Evolutionary conservation across 805 yeast species (phyloP).

Genomic region (Barnettozyma salicaria): DNA sequence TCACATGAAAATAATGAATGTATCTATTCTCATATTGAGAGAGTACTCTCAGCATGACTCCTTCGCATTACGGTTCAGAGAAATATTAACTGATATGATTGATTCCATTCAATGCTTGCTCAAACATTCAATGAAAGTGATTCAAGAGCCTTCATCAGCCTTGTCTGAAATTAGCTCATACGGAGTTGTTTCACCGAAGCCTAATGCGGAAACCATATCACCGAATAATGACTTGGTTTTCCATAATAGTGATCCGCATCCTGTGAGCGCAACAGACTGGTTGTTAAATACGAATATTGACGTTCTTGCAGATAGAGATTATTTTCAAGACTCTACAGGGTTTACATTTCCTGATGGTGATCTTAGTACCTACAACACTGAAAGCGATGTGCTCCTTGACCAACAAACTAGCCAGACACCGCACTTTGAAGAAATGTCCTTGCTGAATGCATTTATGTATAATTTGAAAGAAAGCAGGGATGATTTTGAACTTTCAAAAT

Average conservation of each 20-base stretch:
- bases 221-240: no score
- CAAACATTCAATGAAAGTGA: background rate
- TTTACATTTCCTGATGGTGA: slow-evolving; percentile 2
- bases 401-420: background rate
- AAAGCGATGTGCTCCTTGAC: background rate
- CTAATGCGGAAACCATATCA: no score
- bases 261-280: background rate
- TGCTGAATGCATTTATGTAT: background rate
- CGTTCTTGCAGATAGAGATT: background rate
- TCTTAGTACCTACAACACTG: background rate
- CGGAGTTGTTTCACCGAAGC: no score
- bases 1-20: slow-evolving; percentile 1
- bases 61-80: background rate
- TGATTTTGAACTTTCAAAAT: background rate
- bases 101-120: background rate
- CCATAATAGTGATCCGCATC: no score
- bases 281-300: background rate
- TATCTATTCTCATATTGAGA: background rate
- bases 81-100: background rate
- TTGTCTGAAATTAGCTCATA: background rate
- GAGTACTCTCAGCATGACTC: slow-evolving; percentile 1
- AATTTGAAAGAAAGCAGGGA: background rate
- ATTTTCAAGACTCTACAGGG: no score
- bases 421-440: slow-evolving; percentile 1
- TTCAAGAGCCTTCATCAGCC: background rate